phyloP scores from a whole-genome alignment of 2,329 filamentous ascomycete species.

The Penicillium sp. region DNA sequence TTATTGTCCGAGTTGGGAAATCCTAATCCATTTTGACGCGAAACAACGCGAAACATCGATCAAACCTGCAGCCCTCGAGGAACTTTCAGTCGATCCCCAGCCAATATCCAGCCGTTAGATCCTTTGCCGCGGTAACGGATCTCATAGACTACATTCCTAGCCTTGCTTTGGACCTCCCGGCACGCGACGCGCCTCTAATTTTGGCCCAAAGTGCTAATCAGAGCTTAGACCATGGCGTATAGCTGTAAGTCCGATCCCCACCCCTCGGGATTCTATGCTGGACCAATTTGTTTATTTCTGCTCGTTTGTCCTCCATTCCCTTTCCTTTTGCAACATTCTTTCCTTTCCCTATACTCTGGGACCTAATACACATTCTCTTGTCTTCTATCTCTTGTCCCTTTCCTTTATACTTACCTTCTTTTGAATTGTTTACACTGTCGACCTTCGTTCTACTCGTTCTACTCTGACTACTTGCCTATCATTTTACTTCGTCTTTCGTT shows the following conservation, averaged over 20 bases:
- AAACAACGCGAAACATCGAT: conserved; percentile 9
- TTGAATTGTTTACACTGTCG: conserved; percentile 8
- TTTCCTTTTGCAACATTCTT: conserved; percentile 24
- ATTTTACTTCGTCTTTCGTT: conserved; percentile 9
- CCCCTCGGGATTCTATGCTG: conserved; percentile 24
- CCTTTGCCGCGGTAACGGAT: conserved; percentile 28
- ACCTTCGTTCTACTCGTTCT: neutral
- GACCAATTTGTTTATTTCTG: conserved; percentile 36
- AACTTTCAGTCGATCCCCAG: conserved; percentile 10
- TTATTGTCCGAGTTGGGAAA: conserved; percentile 3
- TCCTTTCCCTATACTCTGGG: conserved; percentile 15
- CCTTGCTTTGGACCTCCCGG: conserved; percentile 31
- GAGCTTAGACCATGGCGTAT: conserved; percentile 31
- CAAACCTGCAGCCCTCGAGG: conserved; percentile 9
- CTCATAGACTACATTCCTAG: conserved; percentile 36
- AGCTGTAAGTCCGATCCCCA: conserved; percentile 32
- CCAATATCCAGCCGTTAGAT: conserved; percentile 6
- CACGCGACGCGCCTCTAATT: conserved; percentile 32
- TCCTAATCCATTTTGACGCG: conserved; percentile 3
- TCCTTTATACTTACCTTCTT: conserved; percentile 1
- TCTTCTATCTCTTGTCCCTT: conserved; percentile 20
- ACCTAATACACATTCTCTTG: conserved; percentile 15
- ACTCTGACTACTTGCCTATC: neutral
- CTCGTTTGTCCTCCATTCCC: conserved; percentile 29
- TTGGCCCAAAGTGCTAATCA: conserved; percentile 16